Evolutionary conservation across 495 filamentous ascomycete genomes (phyloP).

Genomic region (Penicillium lividum): DNA sequence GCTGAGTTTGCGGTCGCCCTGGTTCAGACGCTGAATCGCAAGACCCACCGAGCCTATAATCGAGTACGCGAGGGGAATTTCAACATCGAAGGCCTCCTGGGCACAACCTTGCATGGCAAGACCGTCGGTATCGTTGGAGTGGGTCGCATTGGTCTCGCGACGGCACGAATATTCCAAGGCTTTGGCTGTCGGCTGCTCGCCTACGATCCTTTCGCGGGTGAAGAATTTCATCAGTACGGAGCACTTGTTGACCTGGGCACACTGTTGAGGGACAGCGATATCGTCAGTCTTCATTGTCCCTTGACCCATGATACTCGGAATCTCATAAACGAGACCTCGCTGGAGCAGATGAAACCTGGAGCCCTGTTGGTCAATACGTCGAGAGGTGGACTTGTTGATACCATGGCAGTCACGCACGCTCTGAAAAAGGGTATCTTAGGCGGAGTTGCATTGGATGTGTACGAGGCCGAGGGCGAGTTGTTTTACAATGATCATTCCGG

Average conservation of each 20-base stretch:
- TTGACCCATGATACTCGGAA: conserved; percentile 59
- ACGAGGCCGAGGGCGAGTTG: conserved; percentile 69
- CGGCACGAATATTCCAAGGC: conserved; percentile 53
- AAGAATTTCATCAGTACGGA: conserved; percentile 52
- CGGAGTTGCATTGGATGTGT: conserved; percentile 81
- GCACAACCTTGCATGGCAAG: conserved; percentile 60
- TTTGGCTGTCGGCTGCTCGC: conserved; percentile 65
- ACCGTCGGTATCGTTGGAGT: conserved; percentile 48
- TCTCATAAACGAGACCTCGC: conserved; percentile 56
- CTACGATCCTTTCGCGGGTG: conserved; percentile 53
- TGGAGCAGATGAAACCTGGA: conserved; percentile 58
- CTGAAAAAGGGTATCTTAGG: conserved; percentile 61
- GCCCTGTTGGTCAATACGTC: conserved; percentile 68
- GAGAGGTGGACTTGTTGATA: conserved; percentile 64
- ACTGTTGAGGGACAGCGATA: conserved; percentile 56
- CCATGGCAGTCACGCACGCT: conserved; percentile 56
- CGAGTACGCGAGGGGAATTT: conserved; percentile 74
- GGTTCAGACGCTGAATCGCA: conserved; percentile 68
- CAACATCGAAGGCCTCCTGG: conserved; percentile 63
- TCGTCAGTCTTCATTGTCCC: conserved; percentile 67
- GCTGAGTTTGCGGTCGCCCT: conserved; percentile 71
- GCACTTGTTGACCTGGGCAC: conserved; percentile 54
- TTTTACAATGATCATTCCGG: conserved; percentile 68
- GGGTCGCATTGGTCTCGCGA: conserved; percentile 38
- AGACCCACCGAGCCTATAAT: conserved; percentile 70